Base-by-base conservation (phyloP, 768 basidiomycete genomes). In the Albatrellus ellisii region DNA sequence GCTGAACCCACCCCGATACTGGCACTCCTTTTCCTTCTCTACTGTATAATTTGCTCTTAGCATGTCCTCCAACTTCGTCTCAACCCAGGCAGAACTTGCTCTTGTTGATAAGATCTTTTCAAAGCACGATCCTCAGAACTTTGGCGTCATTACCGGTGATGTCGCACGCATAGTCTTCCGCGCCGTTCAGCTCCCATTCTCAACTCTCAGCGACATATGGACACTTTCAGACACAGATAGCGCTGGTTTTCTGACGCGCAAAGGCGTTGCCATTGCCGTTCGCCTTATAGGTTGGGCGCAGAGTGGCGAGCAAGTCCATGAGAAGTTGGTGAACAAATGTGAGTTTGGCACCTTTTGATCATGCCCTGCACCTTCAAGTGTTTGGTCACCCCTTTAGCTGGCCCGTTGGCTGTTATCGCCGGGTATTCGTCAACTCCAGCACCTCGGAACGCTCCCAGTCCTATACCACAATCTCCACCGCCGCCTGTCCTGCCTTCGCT, bases 271-370 rank as follows among this genome's bases (percentile, higher is more conserved):
- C 14, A 68, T 84, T 46, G 91, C 87, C 21, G 68, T 94, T n/a
- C 72, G 95, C 44, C 69, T 98, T 39, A 89, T 99, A 47, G 90
- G 85, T 4, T 86, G 85, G 69, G 85, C 90, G 2, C 95, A 98
- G 67, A 79, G 79, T 52, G 90, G 79, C 49, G 82, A 84, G 56
- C 70, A 70, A 46, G 58, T 84, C 27, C 67, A 73, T 1, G 65
- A 69, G 24, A 74, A 77, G 35, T 62, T 85, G 40, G 62, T 82
- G 43, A 65, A 62, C 50, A 82, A 80, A 69, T 69, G 92, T 94
- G 54, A 64, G 83, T 59, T 25, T 15, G 2, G 32, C 44, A 42
- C 27, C 44, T 26, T 38, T 34, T 27, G 21, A 33, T 12, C 24
- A 39, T 36, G 32, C 11, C 33, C 43, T 37, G 34, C 27, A 38